phyloP scores from a whole-genome alignment of 2,329 filamentous ascomycete genomes.

The Nemania sp. region DNA sequence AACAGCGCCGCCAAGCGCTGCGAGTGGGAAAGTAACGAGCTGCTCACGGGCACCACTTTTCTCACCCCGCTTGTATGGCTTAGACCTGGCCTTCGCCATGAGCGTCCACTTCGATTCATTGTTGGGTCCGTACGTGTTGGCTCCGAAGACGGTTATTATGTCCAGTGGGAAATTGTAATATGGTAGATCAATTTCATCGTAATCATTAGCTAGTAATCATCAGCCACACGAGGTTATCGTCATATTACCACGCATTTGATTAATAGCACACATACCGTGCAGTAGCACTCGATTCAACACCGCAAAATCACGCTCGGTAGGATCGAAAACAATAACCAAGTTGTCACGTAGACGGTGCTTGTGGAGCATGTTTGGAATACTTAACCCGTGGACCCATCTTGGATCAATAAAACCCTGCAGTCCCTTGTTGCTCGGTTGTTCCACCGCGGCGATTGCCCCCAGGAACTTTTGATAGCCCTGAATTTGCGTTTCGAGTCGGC shows the following conservation, averaged over 20 bases:
- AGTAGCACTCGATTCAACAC: neutral
- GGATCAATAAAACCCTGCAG: neutral
- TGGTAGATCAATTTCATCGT: neutral
- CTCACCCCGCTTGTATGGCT: neutral
- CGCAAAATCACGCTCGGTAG: neutral
- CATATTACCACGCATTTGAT: neutral
- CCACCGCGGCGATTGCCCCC: neutral
- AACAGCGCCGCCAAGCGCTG: neutral
- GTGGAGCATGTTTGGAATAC: neutral
- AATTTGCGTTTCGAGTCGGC: neutral
- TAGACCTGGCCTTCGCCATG: constrained; percentile 1
- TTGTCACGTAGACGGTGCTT: neutral
- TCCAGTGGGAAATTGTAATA: neutral
- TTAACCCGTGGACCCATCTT: neutral
- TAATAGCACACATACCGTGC: neutral
- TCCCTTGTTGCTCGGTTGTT: neutral
- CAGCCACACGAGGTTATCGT: neutral
- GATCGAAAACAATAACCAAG: neutral
- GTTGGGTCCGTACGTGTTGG: neutral
- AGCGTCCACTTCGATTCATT: neutral
- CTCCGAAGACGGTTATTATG: constrained; percentile 5
- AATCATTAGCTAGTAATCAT: neutral
- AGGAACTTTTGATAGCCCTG: neutral
- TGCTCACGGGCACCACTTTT: constrained; percentile 2
- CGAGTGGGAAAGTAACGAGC: neutral